phyloP scores from a whole-genome alignment of 163 green algal genomes.

The Coccomyxa subellipsoidea region DNA sequence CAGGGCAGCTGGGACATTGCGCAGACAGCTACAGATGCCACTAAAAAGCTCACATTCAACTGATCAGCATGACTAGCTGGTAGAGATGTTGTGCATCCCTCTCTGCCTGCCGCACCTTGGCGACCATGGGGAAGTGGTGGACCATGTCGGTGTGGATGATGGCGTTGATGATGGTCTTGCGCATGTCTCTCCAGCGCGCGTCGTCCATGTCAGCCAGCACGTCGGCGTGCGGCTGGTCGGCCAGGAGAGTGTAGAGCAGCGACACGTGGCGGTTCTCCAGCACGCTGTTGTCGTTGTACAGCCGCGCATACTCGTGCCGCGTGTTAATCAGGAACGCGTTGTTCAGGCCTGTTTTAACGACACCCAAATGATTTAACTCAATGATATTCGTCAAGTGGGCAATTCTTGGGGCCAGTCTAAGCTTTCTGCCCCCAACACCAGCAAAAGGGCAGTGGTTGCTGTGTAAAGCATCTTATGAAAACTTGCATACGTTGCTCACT shows the following conservation, averaged over 20 bases:
- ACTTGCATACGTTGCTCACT: too few relatives aligned
- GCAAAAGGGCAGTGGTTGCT: too few relatives aligned
- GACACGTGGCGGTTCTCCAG: constrained; percentile 54
- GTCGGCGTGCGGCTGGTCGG: constrained; percentile 34
- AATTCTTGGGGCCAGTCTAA: too few relatives aligned
- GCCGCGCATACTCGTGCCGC: constrained; percentile 37
- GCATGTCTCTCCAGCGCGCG: constrained; percentile 35
- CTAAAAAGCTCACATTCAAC: too few relatives aligned
- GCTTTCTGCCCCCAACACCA: too few relatives aligned
- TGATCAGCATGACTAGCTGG: too few relatives aligned
- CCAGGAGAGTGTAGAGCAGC: constrained; percentile 42
- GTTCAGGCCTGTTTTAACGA: constrained; percentile 57
- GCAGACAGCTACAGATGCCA: too few relatives aligned
- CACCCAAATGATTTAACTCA: too few relatives aligned
- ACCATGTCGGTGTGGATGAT: constrained; percentile 72
- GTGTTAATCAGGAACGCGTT: constrained; percentile 60
- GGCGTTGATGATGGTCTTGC: constrained; percentile 49
- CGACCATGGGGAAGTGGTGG: constrained; percentile 63
- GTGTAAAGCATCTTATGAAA: too few relatives aligned
- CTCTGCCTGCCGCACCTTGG: constrained; percentile 31
- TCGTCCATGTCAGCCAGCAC: constrained; percentile 41
- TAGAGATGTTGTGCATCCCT: too few relatives aligned
- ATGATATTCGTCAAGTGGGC: neutral
- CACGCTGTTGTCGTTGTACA: constrained; percentile 65
- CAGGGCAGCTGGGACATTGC: neutral